Evolutionary conservation across 805 yeast species (phyloP).

Genomic region (Yarrowia divulgata): DNA sequence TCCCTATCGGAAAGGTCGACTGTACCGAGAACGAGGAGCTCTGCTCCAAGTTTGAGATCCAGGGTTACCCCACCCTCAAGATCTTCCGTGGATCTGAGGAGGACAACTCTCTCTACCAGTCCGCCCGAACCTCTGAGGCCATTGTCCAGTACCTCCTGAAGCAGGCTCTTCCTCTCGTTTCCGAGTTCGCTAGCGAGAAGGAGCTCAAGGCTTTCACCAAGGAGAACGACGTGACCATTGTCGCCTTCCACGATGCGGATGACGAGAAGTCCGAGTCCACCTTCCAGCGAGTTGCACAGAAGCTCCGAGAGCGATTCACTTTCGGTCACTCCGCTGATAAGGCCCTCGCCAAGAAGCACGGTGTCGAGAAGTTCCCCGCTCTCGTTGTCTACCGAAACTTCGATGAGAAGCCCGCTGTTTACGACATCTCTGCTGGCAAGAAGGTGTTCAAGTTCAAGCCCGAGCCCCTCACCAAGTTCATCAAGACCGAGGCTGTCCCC

Average conservation of each 20-base stretch:
- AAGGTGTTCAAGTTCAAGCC: slow-evolving; percentile 49
- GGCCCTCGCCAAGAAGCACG: slow-evolving; percentile 53
- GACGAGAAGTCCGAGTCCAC: slow-evolving; percentile 60
- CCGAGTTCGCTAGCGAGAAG: slow-evolving; percentile 56
- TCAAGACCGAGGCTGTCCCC: slow-evolving; percentile 74
- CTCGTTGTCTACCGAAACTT: slow-evolving; percentile 56
- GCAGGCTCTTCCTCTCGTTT: slow-evolving; percentile 80
- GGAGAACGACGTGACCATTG: slow-evolving; percentile 53
- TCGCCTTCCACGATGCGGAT: slow-evolving; percentile 65
- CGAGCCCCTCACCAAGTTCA: slow-evolving; percentile 57
- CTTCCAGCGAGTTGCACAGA: slow-evolving; percentile 67
- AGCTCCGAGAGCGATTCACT: slow-evolving; percentile 65
- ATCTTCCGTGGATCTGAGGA: slow-evolving; percentile 60
- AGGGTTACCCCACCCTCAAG: slow-evolving; percentile 85
- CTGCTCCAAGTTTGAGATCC: slow-evolving; percentile 70
- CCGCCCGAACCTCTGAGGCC: slow-evolving; percentile 82
- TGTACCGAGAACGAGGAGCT: slow-evolving; percentile 78
- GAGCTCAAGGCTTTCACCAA: slow-evolving; percentile 60
- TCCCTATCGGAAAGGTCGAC: slow-evolving; percentile 65
- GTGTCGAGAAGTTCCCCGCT: slow-evolving; percentile 55
- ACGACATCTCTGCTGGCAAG: slow-evolving; percentile 43
- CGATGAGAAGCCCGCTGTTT: slow-evolving; percentile 49
- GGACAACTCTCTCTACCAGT: slow-evolving; percentile 68
- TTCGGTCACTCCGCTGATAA: slow-evolving; percentile 61
- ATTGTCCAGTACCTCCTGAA: slow-evolving; percentile 81